Base-by-base conservation (phyloP, 257 asterid species). In the Apocynum venetum region DNA sequence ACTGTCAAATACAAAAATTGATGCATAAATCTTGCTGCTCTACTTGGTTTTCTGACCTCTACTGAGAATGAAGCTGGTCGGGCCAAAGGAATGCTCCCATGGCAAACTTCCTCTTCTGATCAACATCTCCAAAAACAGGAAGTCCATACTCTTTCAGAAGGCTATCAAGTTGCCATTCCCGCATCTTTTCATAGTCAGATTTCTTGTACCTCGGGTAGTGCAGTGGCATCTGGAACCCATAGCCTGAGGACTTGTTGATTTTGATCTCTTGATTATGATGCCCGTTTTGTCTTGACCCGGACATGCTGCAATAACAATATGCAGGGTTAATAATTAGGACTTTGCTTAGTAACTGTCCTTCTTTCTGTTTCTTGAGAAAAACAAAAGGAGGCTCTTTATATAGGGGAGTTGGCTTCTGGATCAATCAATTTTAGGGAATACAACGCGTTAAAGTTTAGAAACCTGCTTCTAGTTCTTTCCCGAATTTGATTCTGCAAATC, bases 11-110 rank as follows among this genome's bases (percentile, higher is more conserved):
- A 25, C 31, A 25, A 25, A 25, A 25, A 25, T 25, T 25, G 31
- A 25, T 25, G 31, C 31, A 25, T 25, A 25, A 25, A 25, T 25
- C 47, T 44, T 46, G 49, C 49, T 46, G 49, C 4, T 46, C 49
- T 46, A 4, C 49, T 2, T 46, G 49, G 49, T 25, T 25, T 25
- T 25, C 31, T 25, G 31, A 25, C 49, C 6, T 46, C 49, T 61
- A 31, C 6, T 35, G 44, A 36, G 35, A 44, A 63, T 73, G 31
- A 25, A 25, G 61, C 56, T 80, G 48, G 25, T 53, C 70, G n/a
- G 85, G 85, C 85, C 85, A 82, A 60, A 82, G 85, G 64, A 82
- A 82, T 10, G 83, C 85, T 52, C 85, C 82, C 80, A 82, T 78
- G 47, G 80, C 85, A 20, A 82, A 82, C 82, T 77, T 81, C 73